A percentile compares a stretch with the other conserved stretches of the same genome.
Conservation (phyloP, 306 rosid species). For the Abrus precatorius region DNA sequence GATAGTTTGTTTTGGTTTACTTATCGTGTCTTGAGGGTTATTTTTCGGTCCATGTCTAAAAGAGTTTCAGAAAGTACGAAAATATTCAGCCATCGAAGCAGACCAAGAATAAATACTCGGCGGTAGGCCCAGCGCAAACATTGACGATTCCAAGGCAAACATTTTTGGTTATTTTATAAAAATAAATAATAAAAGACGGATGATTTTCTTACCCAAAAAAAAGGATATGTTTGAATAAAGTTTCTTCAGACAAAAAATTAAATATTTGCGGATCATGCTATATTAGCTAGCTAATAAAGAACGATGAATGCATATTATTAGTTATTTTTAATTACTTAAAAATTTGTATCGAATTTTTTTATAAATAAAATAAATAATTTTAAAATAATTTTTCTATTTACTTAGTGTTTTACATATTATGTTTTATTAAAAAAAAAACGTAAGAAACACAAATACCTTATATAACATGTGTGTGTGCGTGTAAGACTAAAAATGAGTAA, state of each 20-base stretch:
- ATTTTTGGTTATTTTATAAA: no score
- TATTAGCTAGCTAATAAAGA: not conserved
- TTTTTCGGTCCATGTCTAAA: constrained; percentile 1
- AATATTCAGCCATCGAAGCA: constrained; percentile 39
- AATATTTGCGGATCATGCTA: not conserved
- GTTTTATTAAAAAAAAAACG: not conserved
- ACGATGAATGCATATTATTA: not conserved
- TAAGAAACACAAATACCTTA: not conserved
- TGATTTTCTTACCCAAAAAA: no score
- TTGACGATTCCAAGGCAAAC: constrained; percentile 28
- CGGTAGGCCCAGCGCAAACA: constrained; percentile 31
- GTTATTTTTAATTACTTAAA: not conserved
- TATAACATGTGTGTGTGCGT: not conserved
- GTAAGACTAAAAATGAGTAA: not conserved
- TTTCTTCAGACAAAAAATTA: not conserved
- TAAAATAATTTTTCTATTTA: not conserved
- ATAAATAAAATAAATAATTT: not conserved
- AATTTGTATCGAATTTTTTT: not conserved
- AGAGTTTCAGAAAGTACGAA: not conserved
- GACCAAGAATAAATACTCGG: not conserved
- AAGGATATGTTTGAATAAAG: not conserved
- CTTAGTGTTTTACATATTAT: not conserved
- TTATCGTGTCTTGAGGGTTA: not conserved
- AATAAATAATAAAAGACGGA: no score
- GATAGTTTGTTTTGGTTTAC: not conserved